Conservation (phyloP, 2,329 filamentous ascomycete species). For the Ceratocystis colombiana region DNA sequence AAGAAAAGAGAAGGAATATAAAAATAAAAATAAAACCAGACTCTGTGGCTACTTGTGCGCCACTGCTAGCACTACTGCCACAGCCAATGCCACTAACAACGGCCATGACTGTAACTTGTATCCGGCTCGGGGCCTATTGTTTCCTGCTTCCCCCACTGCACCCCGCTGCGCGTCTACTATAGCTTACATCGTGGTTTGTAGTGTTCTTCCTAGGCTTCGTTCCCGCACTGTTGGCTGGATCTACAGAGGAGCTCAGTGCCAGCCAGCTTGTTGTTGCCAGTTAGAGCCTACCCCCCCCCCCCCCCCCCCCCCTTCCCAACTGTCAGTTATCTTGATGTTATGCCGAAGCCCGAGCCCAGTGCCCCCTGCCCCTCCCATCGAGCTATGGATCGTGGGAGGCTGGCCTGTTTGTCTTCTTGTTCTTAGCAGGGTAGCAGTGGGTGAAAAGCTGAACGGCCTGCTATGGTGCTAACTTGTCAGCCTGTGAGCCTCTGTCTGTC, state of each 20-base stretch:
- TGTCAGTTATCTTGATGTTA: not conserved
- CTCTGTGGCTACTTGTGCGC: not conserved
- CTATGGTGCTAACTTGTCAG: not conserved
- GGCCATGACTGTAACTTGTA: not conserved
- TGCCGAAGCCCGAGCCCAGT: not conserved
- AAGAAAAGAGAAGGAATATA: not conserved
- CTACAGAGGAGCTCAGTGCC: too few relatives aligned
- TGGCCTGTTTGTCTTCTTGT: not conserved
- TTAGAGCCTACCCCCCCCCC: not conserved
- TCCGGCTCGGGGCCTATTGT: not conserved
- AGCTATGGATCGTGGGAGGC: conserved; percentile 2
- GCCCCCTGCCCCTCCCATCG: not conserved
- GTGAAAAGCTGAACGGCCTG: not conserved
- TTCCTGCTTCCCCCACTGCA: not conserved
- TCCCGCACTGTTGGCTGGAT: too few relatives aligned
- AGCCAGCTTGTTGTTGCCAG: too few relatives aligned
- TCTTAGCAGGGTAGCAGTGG: not conserved
- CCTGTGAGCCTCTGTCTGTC: not conserved
- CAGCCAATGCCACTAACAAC: conserved; percentile 2
- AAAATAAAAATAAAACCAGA: not conserved
- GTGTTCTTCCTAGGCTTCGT: too few relatives aligned
- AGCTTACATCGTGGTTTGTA: too few relatives aligned
- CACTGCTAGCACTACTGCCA: not conserved
- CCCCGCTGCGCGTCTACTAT: not conserved
- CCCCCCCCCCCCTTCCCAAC: not conserved